Base-by-base conservation (phyloP, 306 rosid genomes). In the Dicorynia guianensis region DNA sequence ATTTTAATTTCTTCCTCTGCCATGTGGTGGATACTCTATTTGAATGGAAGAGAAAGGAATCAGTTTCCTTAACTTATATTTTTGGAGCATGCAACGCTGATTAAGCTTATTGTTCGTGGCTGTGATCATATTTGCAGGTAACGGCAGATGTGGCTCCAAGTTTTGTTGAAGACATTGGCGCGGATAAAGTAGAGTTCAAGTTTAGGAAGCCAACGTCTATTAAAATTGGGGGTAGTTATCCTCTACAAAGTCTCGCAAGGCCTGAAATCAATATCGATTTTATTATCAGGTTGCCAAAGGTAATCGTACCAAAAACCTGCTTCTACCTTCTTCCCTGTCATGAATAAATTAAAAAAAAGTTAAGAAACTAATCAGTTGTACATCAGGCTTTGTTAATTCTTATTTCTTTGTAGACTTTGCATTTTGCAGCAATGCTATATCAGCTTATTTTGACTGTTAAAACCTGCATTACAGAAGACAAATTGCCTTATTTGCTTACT, bases 141-240 rank as follows among this genome's bases (percentile, higher is more conserved):
- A 85, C 86, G 17, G 91, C 82, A 0, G 89, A 89, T 42, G 53
- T 82, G 52, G 97, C 97, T 63, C 76, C 89, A 12, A 74, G 81
- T n/a, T 95, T 90, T 67, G 85, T 95, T 38, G 75, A 79, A 70
- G 97, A 92, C 83, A 86, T 95, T 79, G 99, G 97, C 33, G 90
- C 89, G 0, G 97, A 95, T 76, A 95, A 89, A 81, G 95, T 92
- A 47, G 97, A 87, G 13, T 95, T 95, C 85, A 85, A 71, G 43
- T 95, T 92, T 65, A 86, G 81, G 88, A 92, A 84, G 71, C 97
- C 97, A 5, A 42, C 72, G 47, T 81, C 82, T 52, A 3, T 92
- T 34, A 68, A 82, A 67, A 77, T 83, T 8, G 89, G 91, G 8
- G 99, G 97, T 25, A 95, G 97, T 72, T 95, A 92, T 80, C 77